Conservation (phyloP, 2,329 filamentous ascomycete species). For the Penicillium hordei region DNA sequence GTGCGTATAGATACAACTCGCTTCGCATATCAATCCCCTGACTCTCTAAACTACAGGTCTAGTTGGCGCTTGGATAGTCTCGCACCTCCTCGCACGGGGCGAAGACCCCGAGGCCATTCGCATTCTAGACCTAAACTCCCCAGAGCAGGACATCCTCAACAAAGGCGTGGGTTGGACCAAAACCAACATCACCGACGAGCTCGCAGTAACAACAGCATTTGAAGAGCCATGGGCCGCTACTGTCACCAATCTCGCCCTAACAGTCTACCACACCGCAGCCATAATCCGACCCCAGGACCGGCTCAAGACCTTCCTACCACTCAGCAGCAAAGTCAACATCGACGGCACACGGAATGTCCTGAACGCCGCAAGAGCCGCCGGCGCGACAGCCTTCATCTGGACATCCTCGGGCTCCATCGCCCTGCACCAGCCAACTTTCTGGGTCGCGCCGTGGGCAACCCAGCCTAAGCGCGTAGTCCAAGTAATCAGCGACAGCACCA, state of each 20-base stretch:
- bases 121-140: constrained; percentile 53
- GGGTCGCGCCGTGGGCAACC: constrained; percentile 47
- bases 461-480: constrained; percentile 47
- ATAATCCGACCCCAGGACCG: constrained; percentile 55
- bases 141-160: constrained; percentile 47
- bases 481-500: constrained; percentile 46
- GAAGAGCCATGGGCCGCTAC: constrained; percentile 47
- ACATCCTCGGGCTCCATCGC: constrained; percentile 55
- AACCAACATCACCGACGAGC: constrained; percentile 53
- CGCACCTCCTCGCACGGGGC: constrained; percentile 55
- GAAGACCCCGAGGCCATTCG: constrained; percentile 54
- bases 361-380: constrained; percentile 47
- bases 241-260: constrained; percentile 49
- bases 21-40: constrained; percentile 1
- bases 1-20: constrained; percentile 22
- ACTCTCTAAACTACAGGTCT: constrained; percentile 44
- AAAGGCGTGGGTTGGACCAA: constrained; percentile 47
- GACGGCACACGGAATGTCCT: constrained; percentile 53
- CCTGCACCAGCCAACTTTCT: constrained; percentile 45
- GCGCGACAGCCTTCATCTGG: constrained; percentile 53
- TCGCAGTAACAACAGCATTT: constrained; percentile 50
- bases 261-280: constrained; percentile 60
- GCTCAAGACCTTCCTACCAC: constrained; percentile 46
- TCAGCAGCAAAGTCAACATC: constrained; percentile 53
- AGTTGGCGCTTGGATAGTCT: constrained; percentile 56